Evolutionary conservation across 169 alveolate species (phyloP), one percentile per base, ranked within the genome.

Genomic region (Neospora caninum): DNA sequence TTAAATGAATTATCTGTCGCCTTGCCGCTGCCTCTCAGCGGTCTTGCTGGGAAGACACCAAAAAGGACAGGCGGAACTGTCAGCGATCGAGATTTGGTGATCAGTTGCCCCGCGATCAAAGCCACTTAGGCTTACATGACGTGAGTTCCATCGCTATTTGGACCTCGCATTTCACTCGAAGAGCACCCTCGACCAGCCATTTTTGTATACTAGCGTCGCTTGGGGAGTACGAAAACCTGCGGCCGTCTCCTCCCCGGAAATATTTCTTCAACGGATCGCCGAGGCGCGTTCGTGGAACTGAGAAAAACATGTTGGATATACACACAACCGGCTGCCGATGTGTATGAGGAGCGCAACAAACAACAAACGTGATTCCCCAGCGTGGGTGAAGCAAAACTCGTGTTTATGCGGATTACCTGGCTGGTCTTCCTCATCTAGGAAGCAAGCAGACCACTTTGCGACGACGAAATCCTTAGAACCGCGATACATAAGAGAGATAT

Each of bases 371-470:
- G 80, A 27, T n/a, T 31, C 16, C 80, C 18, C 18, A 10, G 80
- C 58, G 58, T 13, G 18, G 18, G 58, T 49, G 4, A 49, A 22
- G 78, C 34, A 16, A 0, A 9, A 9, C 34, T 34, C 25, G 45
- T 34, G 87, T 45, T 20, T 38, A 34, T 29, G 39, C 41, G 91
- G 43, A 13, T 82, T 82, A 82, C 89, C 41, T 29, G 89, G 89
- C 89, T 82, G 89, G 67, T 82, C 89, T 41, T 41, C 89, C 70
- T 82, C 95, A 39, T 92, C 95, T 41, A 92, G 95, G 80, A 92
- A 92, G 58, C 95, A 92, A 64, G 95, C 95, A 34, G 93, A 83
- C 95, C 95, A 92, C 73, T 92, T 92, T 10, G 95, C 95, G n/a
- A 89, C 54, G 70, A 92, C 92, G 45, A 83, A 92, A 49, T 91